Percentiles rank a stretch among this genome's conserved stretches.
These are phyloP conservation scores for Paracamarosporium sp. DNA, from an alignment of 2,329 filamentous ascomycete genomes.

Conservation along the genomic window DNA sequence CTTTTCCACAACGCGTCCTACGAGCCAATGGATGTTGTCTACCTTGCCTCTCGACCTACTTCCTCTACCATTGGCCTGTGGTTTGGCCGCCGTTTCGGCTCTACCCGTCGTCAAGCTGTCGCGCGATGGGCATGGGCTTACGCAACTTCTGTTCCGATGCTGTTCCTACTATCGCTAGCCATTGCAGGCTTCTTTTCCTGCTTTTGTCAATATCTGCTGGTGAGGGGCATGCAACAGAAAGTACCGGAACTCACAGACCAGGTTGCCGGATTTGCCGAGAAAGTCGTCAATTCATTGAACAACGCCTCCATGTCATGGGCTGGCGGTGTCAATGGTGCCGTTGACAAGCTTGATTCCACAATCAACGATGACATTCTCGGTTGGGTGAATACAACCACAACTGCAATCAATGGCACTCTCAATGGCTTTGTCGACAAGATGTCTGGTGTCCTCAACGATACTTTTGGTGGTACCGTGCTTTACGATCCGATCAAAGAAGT, in stretches of 20 bases:
- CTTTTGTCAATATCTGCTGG: constrained; percentile 81
- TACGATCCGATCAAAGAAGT: constrained; percentile 79
- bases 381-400: constrained; percentile 85
- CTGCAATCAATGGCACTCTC: constrained; percentile 83
- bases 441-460: constrained; percentile 72
- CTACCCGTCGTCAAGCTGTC: constrained; percentile 70
- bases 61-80: constrained; percentile 76
- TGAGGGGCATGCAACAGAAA: constrained; percentile 74
- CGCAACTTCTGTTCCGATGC: constrained; percentile 79
- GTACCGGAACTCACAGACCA: constrained; percentile 76
- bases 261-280: constrained; percentile 79
- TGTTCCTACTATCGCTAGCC: constrained; percentile 86
- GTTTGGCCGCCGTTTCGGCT: constrained; percentile 69
- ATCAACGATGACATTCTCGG: constrained; percentile 87
- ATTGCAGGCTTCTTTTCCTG: constrained; percentile 83
- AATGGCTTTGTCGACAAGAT: constrained; percentile 83
- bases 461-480: constrained; percentile 83
- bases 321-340: constrained; percentile 74
- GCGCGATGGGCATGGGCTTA: constrained; percentile 86
- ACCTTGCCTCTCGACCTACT: constrained; percentile 82
- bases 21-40: constrained; percentile 83
- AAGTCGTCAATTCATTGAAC: constrained; percentile 75
- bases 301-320: constrained; percentile 80
- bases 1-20: constrained; percentile 72
- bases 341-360: constrained; percentile 68